Evolutionary conservation across 2,329 filamentous ascomycete genomes (phyloP).

Genomic region (Zasmidium angulare): DNA sequence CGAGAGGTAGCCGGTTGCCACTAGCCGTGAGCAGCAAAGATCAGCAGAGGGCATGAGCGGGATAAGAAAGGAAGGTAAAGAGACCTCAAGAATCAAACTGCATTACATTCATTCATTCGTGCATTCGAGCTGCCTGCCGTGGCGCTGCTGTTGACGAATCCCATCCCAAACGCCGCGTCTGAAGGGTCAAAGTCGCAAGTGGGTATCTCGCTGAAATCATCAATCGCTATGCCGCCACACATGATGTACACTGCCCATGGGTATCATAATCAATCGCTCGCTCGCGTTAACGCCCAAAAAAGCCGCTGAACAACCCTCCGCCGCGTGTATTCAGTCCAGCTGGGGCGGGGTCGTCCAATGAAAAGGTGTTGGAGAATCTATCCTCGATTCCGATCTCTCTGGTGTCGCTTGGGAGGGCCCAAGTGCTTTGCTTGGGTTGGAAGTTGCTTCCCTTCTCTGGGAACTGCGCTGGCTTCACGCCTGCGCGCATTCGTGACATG

Average conservation of each 20-base stretch:
- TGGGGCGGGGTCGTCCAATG: slow-evolving; percentile 14
- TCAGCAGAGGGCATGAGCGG: neutral
- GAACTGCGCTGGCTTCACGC: slow-evolving; percentile 24
- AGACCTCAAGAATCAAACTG: neutral
- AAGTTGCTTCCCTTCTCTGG: slow-evolving; percentile 22
- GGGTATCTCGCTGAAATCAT: neutral
- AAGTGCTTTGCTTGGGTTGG: slow-evolving; percentile 21
- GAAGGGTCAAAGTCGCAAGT: neutral
- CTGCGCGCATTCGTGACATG: slow-evolving; percentile 44
- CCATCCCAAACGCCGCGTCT: neutral
- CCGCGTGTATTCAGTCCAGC: neutral
- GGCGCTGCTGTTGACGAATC: neutral
- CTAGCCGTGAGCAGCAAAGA: neutral
- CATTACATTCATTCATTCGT: neutral
- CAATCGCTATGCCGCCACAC: neutral
- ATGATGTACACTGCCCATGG: neutral
- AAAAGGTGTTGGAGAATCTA: slow-evolving; percentile 19
- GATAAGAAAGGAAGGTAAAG: neutral
- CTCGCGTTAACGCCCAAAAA: slow-evolving; percentile 4
- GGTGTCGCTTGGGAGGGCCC: slow-evolving; percentile 20
- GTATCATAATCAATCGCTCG: neutral
- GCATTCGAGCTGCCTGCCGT: neutral
- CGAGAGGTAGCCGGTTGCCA: neutral
- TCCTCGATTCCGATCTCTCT: slow-evolving; percentile 25
- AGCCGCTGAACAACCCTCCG: slow-evolving; percentile 1